A percentile compares a stretch with the other conserved stretches of the same genome.
phyloP scores from a whole-genome alignment of 192 early-diverging fungal species.

The Oehlia diaphana region DNA sequence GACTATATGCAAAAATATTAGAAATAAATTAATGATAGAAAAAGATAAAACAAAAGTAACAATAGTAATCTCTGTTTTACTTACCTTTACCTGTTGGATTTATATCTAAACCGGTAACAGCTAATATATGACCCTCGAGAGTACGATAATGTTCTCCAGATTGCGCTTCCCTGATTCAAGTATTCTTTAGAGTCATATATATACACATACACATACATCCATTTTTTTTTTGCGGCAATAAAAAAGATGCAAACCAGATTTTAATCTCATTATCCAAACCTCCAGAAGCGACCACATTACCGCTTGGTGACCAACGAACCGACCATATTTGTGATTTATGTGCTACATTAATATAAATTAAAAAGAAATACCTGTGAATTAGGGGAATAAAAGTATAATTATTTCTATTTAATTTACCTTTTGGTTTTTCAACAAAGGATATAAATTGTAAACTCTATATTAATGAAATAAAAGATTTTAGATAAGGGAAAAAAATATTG shows the following conservation, averaged over 20 bases:
- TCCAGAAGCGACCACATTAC: slow-evolving; percentile 61
- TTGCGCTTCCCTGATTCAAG: slow-evolving; percentile 54
- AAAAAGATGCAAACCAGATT: slow-evolving; percentile 56
- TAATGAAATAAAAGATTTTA: no score
- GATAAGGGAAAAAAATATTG: no score
- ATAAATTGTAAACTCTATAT: neutral
- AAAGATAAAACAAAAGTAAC: slow-evolving; percentile 9
- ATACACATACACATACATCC: no score
- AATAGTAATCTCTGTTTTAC: slow-evolving; percentile 28
- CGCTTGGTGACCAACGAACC: slow-evolving; percentile 63
- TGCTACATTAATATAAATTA: neutral
- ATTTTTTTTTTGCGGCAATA: neutral
- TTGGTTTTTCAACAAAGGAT: neutral
- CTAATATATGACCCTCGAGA: slow-evolving; percentile 75
- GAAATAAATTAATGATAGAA: neutral
- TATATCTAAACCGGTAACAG: slow-evolving; percentile 66
- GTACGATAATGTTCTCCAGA: slow-evolving; percentile 45
- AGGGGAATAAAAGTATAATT: no score
- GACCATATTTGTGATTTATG: slow-evolving; percentile 54
- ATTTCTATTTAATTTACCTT: neutral
- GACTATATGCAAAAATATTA: slow-evolving; percentile 34
- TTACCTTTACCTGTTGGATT: slow-evolving; percentile 51
- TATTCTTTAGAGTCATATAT: no score
- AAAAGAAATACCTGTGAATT: no score
- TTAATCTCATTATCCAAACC: slow-evolving; percentile 73